Percentiles rank a stretch among this genome's conserved stretches.
Conservation (phyloP, 2,329 filamentous ascomycete species). For the Monosporascus sp. region DNA sequence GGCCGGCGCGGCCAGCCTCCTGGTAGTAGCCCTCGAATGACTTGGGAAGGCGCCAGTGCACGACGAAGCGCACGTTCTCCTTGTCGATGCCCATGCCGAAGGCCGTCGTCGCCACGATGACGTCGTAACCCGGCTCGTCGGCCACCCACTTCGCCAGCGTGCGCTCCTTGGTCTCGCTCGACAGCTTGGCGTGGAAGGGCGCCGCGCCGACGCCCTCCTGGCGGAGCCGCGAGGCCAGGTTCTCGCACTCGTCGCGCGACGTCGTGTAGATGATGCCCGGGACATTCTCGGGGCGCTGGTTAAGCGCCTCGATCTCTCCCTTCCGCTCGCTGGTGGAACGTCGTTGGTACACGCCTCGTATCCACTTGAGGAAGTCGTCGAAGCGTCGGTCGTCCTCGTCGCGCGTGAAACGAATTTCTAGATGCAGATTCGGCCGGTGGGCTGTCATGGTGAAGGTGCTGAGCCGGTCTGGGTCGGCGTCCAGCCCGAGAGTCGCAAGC, state of each 20-base stretch:
- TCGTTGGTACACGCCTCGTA: constrained; percentile 66
- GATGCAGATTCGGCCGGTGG: constrained; percentile 78
- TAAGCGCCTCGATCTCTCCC: constrained; percentile 49
- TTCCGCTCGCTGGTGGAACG: constrained; percentile 56
- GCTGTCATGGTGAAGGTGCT: constrained; percentile 80
- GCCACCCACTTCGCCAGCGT: constrained; percentile 67
- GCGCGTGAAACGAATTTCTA: constrained; percentile 79
- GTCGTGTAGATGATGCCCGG: constrained; percentile 78
- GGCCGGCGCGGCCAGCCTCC: constrained; percentile 85
- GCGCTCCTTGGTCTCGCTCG: constrained; percentile 63
- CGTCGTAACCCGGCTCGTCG: constrained; percentile 72
- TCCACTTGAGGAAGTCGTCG: constrained; percentile 70
- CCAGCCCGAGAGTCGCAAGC: constrained; percentile 66
- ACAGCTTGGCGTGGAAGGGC: constrained; percentile 66
- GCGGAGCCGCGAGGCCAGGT: constrained; percentile 59
- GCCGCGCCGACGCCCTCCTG: constrained; percentile 67
- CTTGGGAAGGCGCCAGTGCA: constrained; percentile 91
- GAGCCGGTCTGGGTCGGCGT: constrained; percentile 51
- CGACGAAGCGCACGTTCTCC: constrained; percentile 86
- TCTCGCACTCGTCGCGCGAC: constrained; percentile 69
- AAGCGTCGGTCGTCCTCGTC: constrained; percentile 70
- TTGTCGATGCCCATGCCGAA: constrained; percentile 99
- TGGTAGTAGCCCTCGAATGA: constrained; percentile 96
- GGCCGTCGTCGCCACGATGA: constrained; percentile 91
- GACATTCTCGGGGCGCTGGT: constrained; percentile 58